phyloP scores from a whole-genome alignment of 495 filamentous ascomycete genomes.

The Bacidia gigantensis region DNA sequence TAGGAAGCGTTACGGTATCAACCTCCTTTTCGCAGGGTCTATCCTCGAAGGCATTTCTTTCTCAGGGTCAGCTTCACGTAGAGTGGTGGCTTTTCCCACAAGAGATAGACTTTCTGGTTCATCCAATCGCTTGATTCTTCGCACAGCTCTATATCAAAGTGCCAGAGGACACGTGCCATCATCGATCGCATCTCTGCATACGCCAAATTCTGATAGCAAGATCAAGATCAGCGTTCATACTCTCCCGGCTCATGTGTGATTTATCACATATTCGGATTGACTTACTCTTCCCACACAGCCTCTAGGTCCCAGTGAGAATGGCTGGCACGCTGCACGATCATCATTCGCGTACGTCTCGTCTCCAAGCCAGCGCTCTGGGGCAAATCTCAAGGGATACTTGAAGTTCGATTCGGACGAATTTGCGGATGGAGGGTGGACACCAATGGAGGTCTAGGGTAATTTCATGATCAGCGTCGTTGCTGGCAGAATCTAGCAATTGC shows the following conservation, averaged over 20 bases:
- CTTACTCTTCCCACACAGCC: slow-evolving; percentile 33
- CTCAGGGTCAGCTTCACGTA: neutral
- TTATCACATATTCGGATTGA: too few species aligned
- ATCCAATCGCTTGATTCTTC: neutral
- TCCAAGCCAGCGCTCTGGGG: slow-evolving; percentile 7
- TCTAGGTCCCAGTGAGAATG: slow-evolving; percentile 31
- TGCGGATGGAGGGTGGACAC: slow-evolving; percentile 5
- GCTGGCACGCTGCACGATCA: slow-evolving; percentile 26
- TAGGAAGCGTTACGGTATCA: too few species aligned
- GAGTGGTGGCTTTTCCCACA: neutral
- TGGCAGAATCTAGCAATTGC: neutral
- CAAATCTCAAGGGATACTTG: slow-evolving; percentile 6
- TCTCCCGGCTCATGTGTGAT: too few species aligned
- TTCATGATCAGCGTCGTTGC: neutral
- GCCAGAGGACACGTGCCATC: slow-evolving; percentile 14
- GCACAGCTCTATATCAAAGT: neutral
- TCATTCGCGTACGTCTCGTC: slow-evolving; percentile 23
- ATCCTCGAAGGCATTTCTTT: too few species aligned
- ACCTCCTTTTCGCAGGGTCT: too few species aligned
- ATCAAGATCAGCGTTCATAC: too few species aligned
- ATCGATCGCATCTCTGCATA: slow-evolving; percentile 10
- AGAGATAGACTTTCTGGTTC: neutral
- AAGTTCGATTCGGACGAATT: slow-evolving; percentile 3
- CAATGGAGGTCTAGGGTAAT: slow-evolving; percentile 2
- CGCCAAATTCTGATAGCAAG: too few species aligned